These are phyloP conservation scores for Barbatosphaeria neglecta DNA, from an alignment of 495 filamentous ascomycete species.

Conservation along the genomic window DNA sequence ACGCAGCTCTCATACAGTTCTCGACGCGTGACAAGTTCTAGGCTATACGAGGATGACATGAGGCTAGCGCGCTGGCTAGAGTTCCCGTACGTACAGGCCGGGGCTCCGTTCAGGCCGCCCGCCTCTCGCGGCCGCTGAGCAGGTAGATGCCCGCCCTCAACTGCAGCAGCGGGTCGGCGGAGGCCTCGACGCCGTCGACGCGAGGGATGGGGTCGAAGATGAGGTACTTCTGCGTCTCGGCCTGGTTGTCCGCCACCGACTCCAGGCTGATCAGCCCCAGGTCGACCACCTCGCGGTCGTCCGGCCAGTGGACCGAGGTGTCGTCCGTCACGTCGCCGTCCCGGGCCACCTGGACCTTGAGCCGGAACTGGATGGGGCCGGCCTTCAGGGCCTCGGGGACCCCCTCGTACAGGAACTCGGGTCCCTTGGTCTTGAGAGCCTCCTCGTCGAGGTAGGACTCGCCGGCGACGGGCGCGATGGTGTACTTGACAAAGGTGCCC, in stretches of 20 bases:
- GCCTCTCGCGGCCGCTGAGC: constrained; percentile 36
- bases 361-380: constrained; percentile 28
- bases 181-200: constrained; percentile 36
- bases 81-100: too few relatives aligned
- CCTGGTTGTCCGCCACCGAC: constrained; percentile 20
- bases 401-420: constrained; percentile 33
- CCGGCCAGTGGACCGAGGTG: constrained; percentile 40
- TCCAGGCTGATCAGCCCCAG: constrained; percentile 35
- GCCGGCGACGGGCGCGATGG: constrained; percentile 27
- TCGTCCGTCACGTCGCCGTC: constrained; percentile 38
- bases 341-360: constrained; percentile 37
- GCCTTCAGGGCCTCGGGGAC: constrained; percentile 15
- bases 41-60: too few relatives aligned
- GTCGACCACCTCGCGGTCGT: constrained; percentile 31
- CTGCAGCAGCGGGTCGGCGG: constrained; percentile 41
- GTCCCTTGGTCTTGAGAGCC: constrained; percentile 16
- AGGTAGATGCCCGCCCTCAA: constrained; percentile 39
- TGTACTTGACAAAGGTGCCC: constrained; percentile 33
- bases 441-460: constrained; percentile 21
- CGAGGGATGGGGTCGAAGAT: constrained; percentile 46
- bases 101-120: constrained; percentile 7
- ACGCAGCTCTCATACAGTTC: too few relatives aligned
- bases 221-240: constrained; percentile 33
- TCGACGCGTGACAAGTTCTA: too few relatives aligned
- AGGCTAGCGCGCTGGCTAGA: neutral